Base-by-base conservation (phyloP, 179 eudicot genomes). In the Monotropa hypopitys region DNA sequence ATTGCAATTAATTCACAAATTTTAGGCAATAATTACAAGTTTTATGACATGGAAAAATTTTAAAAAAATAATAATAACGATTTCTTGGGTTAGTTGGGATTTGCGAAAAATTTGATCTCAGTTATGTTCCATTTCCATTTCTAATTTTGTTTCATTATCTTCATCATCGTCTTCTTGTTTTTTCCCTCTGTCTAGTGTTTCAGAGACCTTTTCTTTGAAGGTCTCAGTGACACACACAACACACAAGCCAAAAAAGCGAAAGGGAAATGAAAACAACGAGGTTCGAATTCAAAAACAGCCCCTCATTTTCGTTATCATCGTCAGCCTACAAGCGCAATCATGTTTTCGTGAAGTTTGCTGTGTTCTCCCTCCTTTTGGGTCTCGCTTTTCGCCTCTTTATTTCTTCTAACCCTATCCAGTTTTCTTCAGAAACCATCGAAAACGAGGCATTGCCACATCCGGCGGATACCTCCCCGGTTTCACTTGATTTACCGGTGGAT, bases 301-400 rank as follows among this genome's bases (percentile, higher is more conserved):
- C 10, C 73, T 74, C 83, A 47, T 78, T 82, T 78, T 63, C 83
- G 62, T 66, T 73, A 20, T 56, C 63, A 18, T 72, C 75, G 10
- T 50, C 72, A 68, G 7, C 72, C 65, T 72, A 74, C 51, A 86
- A 86, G 28, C 80, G 83, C 77, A 84, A 85, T 72, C 80, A 79
- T 18, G 54, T 77, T 6, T 20, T 88, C 13, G 69, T 86, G 38
- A 88, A 88, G 78, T 50, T 88, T 21, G 77, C 30, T 2, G 74
- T 85, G n/a, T 78, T 80, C 57, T 80, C 84, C 50, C 83, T 86
- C 69, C 76, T 88, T 4, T 74, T 88, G 43, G 83, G 79, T 20
- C 72, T 88, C 77, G 80, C 80, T 50, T 75, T 84, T 47, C 77
- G 83, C 54, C 76, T 86, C 63, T 83, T 88, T 62, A 76, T 80